Percentiles rank a stretch among this genome's conserved stretches.
phyloP scores from a whole-genome alignment of 2,329 filamentous ascomycete genomes.

The Trichoderma hamatum region DNA sequence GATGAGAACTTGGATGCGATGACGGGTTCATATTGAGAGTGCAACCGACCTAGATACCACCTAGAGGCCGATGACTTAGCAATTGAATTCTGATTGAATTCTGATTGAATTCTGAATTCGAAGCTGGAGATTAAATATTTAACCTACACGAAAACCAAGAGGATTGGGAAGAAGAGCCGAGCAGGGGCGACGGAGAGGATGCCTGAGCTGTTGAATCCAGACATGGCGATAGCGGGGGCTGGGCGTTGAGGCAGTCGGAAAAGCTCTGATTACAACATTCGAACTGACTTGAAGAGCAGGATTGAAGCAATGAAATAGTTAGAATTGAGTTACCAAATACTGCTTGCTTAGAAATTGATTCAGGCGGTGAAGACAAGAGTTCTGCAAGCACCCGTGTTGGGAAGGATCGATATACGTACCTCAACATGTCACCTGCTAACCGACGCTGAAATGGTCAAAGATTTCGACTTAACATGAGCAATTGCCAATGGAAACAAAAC shows the following conservation, averaged over 20 bases:
- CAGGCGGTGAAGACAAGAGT: conserved; percentile 4
- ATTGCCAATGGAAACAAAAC: not conserved
- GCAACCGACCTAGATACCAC: conserved; percentile 49
- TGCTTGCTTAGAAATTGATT: too few species aligned
- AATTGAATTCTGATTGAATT: too few species aligned
- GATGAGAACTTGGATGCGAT: conserved; percentile 45
- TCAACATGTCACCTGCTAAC: not conserved
- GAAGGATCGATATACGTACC: conserved; percentile 3
- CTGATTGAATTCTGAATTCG: not conserved
- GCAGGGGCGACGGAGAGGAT: not conserved
- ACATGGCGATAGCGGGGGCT: not conserved
- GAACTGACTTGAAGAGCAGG: not conserved
- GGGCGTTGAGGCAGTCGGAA: not conserved
- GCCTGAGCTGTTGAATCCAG: conserved; percentile 17
- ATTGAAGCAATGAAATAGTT: too few species aligned
- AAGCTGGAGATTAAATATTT: not conserved
- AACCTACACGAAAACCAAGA: conserved; percentile 10
- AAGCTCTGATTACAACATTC: too few species aligned
- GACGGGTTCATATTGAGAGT: conserved; percentile 44
- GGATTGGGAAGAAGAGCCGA: conserved; percentile 1
- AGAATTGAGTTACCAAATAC: too few species aligned
- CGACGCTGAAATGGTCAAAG: too few species aligned
- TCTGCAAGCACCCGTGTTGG: not conserved
- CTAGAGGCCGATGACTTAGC: conserved; percentile 34
- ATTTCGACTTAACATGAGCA: not conserved